Base-by-base conservation (phyloP, 139 green algal species). In the Marvania coccoides region DNA sequence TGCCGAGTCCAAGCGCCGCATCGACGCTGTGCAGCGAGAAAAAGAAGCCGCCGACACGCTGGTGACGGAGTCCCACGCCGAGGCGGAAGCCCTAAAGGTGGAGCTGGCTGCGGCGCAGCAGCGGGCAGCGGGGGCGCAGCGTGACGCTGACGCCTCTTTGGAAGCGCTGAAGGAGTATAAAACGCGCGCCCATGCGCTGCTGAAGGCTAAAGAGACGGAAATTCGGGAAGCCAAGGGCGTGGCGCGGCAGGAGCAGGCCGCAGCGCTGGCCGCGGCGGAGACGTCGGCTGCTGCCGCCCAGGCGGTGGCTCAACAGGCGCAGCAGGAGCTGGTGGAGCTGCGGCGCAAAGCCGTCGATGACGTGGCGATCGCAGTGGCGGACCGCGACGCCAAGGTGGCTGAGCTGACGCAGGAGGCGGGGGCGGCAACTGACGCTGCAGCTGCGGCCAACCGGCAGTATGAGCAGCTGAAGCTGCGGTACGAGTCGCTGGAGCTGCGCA, bases 121-220 rank as follows among this genome's bases (percentile, higher is more conserved):
- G 4, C 33, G 47, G 24, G 40, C 45, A 2, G 54, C 42, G 8
- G 15, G 48, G 39, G 63, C 61, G 30, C 46, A 65, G 38, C 60
- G 51, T 8, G 45, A 77, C 9, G 37, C 38, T 3, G 29, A 33
- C 23, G 26, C n/a, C 31, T 28, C 70, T 31, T 61, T 71, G 46
- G 23, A 19, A 3, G 73, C 81, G 42, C 63, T 80, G 33, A 54
- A 63, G 6, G 72, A 84, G 5, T 84, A 84, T 67, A 84, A 84
- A 67, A 69, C 78, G 14, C 76, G 78, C 1, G 78, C 78, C 7
- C 78, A 85, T 40, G 60, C 33, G 23, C 58, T 85, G 63, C 71
- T 85, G 15, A 75, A 72, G 38, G 29, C 40, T 5, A 84, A 84
- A 39, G 76, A 84, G 19, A 51, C 55, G 0, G 78, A 84, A 47